A percentile compares a stretch with the other conserved stretches of the same genome.
phyloP scores from a whole-genome alignment of 2,329 filamentous ascomycete species.

The Claviceps capensis region DNA sequence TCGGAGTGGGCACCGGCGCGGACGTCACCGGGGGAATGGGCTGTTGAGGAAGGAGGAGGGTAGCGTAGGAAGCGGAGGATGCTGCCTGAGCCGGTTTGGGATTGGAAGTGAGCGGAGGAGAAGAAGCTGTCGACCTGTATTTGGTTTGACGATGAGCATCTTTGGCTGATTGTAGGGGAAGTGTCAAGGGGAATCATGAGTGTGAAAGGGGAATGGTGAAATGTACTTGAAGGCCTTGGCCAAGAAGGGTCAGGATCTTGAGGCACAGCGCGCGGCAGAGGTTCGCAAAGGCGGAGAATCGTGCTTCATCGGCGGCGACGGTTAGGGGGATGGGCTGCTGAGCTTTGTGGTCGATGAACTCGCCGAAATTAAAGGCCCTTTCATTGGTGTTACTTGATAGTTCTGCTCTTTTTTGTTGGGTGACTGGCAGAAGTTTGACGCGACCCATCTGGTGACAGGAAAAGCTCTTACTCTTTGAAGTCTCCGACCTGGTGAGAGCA shows the following conservation, averaged over 20 bases:
- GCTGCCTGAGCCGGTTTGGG: constrained; percentile 34
- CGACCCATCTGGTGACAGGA: too few relatives aligned
- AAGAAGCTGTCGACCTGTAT: constrained; percentile 38
- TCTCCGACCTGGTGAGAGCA: constrained; percentile 49
- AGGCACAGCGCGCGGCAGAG: constrained; percentile 62
- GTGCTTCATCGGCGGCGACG: constrained; percentile 43
- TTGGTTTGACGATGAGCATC: background rate
- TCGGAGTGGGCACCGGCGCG: constrained; percentile 88
- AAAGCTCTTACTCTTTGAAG: constrained; percentile 59
- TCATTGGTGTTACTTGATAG: background rate
- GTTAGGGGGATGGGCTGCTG: constrained; percentile 63
- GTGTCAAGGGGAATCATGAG: too few relatives aligned
- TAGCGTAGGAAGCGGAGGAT: constrained; percentile 64
- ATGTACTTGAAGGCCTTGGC: constrained; percentile 55
- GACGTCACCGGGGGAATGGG: constrained; percentile 44
- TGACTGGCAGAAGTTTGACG: too few relatives aligned
- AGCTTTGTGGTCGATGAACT: constrained; percentile 54
- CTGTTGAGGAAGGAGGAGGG: constrained; percentile 36
- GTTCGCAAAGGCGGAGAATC: constrained; percentile 52
- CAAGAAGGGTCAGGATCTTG: constrained; percentile 62
- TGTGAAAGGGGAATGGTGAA: background rate
- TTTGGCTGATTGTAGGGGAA: too few relatives aligned
- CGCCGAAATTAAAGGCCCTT: constrained; percentile 85
- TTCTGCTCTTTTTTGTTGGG: background rate
- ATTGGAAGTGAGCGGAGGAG: constrained; percentile 33